These are phyloP conservation scores for Cucurbita ficifolia DNA, from an alignment of 306 rosid species.

Conservation along the genomic window DNA sequence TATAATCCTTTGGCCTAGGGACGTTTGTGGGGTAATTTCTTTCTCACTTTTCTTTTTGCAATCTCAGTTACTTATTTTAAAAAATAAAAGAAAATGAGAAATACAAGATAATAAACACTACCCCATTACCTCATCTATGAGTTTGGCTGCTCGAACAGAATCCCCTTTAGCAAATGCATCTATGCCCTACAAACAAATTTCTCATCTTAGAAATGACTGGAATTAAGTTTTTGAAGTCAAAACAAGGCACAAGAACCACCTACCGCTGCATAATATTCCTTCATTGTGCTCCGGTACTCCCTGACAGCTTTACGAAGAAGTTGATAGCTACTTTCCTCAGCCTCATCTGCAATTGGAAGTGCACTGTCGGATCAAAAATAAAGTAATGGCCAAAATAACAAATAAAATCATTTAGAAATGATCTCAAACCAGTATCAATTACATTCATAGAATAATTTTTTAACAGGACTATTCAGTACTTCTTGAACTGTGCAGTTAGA, in stretches of 20 bases:
- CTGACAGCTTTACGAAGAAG: conserved; percentile 52
- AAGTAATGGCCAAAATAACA: background rate
- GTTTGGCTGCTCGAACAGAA: conserved; percentile 35
- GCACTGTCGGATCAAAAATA: background rate
- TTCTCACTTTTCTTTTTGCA: background rate
- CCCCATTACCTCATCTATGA: conserved; percentile 41
- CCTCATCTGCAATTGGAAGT: conserved; percentile 30
- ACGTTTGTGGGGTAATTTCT: background rate
- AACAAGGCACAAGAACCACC: conserved; percentile 17
- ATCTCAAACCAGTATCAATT: background rate
- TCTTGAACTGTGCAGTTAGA: background rate
- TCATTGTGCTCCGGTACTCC: conserved; percentile 53
- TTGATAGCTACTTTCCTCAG: conserved; percentile 43
- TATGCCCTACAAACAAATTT: conserved; percentile 42
- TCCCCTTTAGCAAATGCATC: conserved; percentile 55
- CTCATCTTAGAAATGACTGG: conserved; percentile 14
- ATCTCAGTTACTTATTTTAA: background rate
- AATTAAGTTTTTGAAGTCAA: background rate
- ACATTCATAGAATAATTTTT: background rate
- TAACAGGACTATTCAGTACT: background rate
- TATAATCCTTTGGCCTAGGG: background rate
- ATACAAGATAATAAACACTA: background rate
- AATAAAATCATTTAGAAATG: background rate
- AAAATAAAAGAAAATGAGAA: background rate
- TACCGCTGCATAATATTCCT: conserved; percentile 69